These are phyloP conservation scores for Anthracocystis setariae DNA, from an alignment of 1,284 basidiomycete species.

Conservation along the genomic window DNA sequence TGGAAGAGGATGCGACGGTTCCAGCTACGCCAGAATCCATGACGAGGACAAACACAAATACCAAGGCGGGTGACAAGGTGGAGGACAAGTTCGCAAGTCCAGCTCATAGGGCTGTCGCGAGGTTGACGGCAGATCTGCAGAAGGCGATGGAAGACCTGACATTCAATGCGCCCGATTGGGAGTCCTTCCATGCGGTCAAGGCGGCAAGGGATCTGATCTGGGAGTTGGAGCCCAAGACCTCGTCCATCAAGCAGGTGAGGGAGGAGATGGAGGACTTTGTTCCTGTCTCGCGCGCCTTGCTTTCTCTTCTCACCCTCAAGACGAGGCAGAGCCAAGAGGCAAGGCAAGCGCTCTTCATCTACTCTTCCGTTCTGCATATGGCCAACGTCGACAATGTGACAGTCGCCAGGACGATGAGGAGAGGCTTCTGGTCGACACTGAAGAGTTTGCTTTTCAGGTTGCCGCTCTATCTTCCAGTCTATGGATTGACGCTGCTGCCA, in stretches of 20 bases:
- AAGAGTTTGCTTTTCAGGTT: constrained; percentile 21
- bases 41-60: constrained; percentile 19
- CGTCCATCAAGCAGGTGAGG: not conserved
- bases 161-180: constrained; percentile 93
- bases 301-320: constrained; percentile 23
- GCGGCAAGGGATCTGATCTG: constrained; percentile 91
- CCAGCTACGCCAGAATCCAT: constrained; percentile 43
- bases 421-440: constrained; percentile 1
- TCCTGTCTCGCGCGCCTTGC: constrained; percentile 18
- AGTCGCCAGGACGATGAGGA: not conserved
- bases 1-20: constrained; percentile 25
- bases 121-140: constrained; percentile 80
- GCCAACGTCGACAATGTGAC: constrained; percentile 21
- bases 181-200: constrained; percentile 82
- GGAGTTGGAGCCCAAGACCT: constrained; percentile 59
- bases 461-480: constrained; percentile 30
- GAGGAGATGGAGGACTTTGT: constrained; percentile 27
- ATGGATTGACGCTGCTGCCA: constrained; percentile 27
- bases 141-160: constrained; percentile 78
- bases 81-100: constrained; percentile 68
- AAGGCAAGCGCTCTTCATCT: constrained; percentile 20
- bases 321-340: constrained; percentile 10
- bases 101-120: constrained; percentile 80
- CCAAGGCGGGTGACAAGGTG: not conserved
- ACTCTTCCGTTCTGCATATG: constrained; percentile 25